phyloP scores from a whole-genome alignment of 2,329 filamentous ascomycete species.

The Didymella keratinophila region DNA sequence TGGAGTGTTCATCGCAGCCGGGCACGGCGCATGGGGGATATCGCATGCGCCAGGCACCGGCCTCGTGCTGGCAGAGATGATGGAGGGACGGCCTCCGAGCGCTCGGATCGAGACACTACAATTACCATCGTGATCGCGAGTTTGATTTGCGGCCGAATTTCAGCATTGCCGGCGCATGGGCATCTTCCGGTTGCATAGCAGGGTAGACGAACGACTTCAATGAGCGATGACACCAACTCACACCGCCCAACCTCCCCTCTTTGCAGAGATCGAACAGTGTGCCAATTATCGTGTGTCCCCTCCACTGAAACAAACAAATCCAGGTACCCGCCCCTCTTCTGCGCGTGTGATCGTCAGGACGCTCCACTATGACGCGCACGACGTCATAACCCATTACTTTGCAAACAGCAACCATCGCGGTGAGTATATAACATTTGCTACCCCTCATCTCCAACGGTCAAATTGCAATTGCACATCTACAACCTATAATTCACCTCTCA shows the following conservation, averaged over 20 bases:
- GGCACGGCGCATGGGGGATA: conserved; percentile 79
- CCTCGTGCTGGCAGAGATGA: conserved; percentile 73
- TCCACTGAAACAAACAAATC: not conserved
- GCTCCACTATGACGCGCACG: conserved; percentile 19
- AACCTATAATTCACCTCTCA: too few relatives aligned
- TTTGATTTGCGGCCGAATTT: not conserved
- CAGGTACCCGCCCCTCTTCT: conserved; percentile 19
- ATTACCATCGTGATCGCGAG: conserved; percentile 26
- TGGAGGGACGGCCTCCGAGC: conserved; percentile 65
- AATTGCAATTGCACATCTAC: not conserved
- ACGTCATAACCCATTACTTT: conserved; percentile 22
- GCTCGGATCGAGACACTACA: conserved; percentile 66
- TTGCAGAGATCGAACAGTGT: not conserved
- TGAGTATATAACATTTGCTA: conserved; percentile 9
- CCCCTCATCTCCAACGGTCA: not conserved
- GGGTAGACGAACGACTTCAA: conserved; percentile 1
- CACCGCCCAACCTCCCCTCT: not conserved
- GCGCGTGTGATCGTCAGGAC: conserved; percentile 12
- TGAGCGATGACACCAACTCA: conserved; percentile 7
- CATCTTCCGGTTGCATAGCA: not conserved
- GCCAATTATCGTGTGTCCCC: not conserved
- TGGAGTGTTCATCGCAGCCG: conserved; percentile 74
- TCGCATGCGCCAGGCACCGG: conserved; percentile 69
- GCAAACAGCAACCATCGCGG: conserved; percentile 14
- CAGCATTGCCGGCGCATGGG: conserved; percentile 12